Evolutionary conservation across 371 early-diverging fungal genomes (phyloP), one percentile per base, ranked within the genome.

Genomic region (Zychaea mexicana): DNA sequence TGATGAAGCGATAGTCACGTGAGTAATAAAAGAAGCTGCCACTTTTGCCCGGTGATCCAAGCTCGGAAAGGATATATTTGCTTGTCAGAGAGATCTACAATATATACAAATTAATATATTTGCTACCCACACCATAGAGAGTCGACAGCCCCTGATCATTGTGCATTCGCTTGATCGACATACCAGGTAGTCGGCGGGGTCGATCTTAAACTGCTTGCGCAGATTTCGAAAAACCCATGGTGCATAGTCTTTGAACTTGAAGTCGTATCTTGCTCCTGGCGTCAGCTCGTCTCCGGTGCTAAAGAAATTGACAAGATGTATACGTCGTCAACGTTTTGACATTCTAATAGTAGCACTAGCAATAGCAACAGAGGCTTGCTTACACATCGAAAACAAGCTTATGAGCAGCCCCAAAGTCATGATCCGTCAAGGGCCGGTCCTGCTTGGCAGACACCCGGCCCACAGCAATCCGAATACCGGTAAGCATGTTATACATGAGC

Each of bases 401-500:
- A 77, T 96, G 95, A 15, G 90, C 89, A 10, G 96, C 93, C 0
- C 57, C 74, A 71, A 92, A 96, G 75, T 98, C 98, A 45, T 85
- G 90, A 27, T 82, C 80, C 0, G 78, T 74, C 39, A 96, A 76
- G 0, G 79, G 77, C 21, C 91, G 84, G 31, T 79, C 69, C 22
- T 88, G 88, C 70, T 95, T 94, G 27, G 96, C 94, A 60, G 88
- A 87, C 64, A 94, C 94, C 31, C 96, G 87, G n/a, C 74, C 72
- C 31, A 74, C 93, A n/a, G 90, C 89, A 33, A 90, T 88, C n/a
- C 93, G 85, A 62, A 94, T 93, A 13, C 94, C 98, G 4, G 97
- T 97, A 56, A 98, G 79, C 98, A 98, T 97, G 70, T 98, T 92
- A 81, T 97, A 97, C 98, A 97, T 97, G 38, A 97, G 85, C 52